These are phyloP conservation scores for Mycena rebaudengoi DNA, from an alignment of 768 basidiomycete genomes.

Conservation along the genomic window DNA sequence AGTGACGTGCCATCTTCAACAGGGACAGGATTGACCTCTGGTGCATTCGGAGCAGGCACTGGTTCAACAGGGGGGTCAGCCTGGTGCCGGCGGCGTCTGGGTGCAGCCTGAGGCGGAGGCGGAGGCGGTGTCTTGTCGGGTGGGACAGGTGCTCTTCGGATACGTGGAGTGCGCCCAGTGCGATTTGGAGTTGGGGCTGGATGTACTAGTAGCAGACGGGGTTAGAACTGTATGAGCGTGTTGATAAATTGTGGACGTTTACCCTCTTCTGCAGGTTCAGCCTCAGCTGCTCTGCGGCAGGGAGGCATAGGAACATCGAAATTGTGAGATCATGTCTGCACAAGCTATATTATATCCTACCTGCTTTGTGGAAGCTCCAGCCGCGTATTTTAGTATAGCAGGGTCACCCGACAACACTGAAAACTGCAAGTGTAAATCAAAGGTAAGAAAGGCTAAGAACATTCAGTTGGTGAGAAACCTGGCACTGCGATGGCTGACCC, in stretches of 20 bases:
- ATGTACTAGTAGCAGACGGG: too few species aligned
- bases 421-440: too few species aligned
- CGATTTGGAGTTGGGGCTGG: background rate
- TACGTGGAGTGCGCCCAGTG: background rate
- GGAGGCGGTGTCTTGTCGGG: background rate
- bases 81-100: background rate
- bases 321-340: too few species aligned
- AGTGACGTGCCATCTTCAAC: background rate
- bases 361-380: too few species aligned
- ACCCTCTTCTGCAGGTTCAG: background rate
- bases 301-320: slow-evolving; percentile 4
- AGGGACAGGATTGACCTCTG: background rate
- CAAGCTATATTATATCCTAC: too few species aligned
- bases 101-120: background rate
- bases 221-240: background rate
- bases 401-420: too few species aligned
- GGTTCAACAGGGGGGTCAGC: slow-evolving; percentile 1
- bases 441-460: too few species aligned
- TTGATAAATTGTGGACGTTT: background rate
- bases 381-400: too few species aligned
- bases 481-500: too few species aligned
- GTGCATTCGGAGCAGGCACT: background rate
- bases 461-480: too few species aligned
- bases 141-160: background rate
- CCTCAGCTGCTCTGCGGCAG: background rate